Conservation (phyloP, 2,329 filamentous ascomycete genomes). For the Fusarium subglutinans region DNA sequence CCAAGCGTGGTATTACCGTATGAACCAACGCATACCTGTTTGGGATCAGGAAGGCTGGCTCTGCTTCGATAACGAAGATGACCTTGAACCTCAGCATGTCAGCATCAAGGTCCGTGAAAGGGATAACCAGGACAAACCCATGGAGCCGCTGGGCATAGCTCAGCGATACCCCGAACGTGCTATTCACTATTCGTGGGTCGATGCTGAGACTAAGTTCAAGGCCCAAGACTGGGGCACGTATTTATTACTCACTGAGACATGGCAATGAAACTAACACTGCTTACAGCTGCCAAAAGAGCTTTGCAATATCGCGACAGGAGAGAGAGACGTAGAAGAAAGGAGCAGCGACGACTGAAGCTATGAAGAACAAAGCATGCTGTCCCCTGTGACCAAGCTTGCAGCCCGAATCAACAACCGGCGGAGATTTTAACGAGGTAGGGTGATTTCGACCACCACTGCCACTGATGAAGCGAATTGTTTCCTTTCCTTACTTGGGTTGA, state of each 20-base stretch:
- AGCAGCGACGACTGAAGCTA: slow-evolving; percentile 50
- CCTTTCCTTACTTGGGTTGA: not conserved
- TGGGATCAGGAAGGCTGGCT: slow-evolving; percentile 54
- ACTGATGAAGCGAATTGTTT: slow-evolving; percentile 18
- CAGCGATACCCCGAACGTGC: slow-evolving; percentile 60
- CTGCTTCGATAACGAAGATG: slow-evolving; percentile 52
- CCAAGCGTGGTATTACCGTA: slow-evolving; percentile 56
- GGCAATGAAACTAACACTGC: slow-evolving; percentile 27
- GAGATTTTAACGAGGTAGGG: slow-evolving; percentile 1
- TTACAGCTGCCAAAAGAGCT: slow-evolving; percentile 47
- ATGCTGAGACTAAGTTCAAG: slow-evolving; percentile 49
- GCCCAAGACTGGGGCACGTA: slow-evolving; percentile 54
- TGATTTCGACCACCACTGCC: slow-evolving; percentile 7
- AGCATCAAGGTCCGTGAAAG: slow-evolving; percentile 53
- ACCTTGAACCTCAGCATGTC: slow-evolving; percentile 50
- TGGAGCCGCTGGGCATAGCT: slow-evolving; percentile 50
- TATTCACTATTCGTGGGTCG: slow-evolving; percentile 57
- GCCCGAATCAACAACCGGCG: not conserved
- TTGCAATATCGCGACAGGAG: slow-evolving; percentile 50
- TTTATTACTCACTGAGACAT: not conserved
- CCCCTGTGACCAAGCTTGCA: not conserved
- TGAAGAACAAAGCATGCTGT: slow-evolving; percentile 28
- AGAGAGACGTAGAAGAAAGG: slow-evolving; percentile 51
- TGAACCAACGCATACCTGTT: slow-evolving; percentile 54
- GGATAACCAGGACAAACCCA: slow-evolving; percentile 49